Evolutionary conservation across 305 asterid genomes (phyloP).

Genomic region (Stenogyne calaminthoides): DNA sequence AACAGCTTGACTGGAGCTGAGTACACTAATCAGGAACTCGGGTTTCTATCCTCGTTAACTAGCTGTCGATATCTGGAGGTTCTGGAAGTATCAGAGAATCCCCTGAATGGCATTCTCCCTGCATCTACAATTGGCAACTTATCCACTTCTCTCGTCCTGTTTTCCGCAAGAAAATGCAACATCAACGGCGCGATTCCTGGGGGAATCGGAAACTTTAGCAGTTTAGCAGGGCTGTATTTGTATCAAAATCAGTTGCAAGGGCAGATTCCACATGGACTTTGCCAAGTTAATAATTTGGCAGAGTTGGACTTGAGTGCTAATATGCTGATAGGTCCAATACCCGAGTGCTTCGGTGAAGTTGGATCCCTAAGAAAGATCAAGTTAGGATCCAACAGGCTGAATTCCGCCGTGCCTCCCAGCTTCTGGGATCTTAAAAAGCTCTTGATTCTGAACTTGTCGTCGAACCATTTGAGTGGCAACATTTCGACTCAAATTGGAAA

Average conservation of each 20-base stretch:
- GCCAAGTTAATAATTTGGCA: constrained; percentile 9
- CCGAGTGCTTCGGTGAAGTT: constrained; percentile 16
- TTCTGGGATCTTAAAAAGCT: constrained; percentile 31
- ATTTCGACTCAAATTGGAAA: constrained; percentile 20
- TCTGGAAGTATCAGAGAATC: constrained; percentile 9
- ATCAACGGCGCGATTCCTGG: background rate
- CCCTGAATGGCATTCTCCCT: background rate
- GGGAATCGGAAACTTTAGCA: background rate
- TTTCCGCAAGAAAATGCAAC: background rate
- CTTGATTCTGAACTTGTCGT: constrained; percentile 9
- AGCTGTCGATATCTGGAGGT: background rate
- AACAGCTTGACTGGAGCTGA: constrained; percentile 11
- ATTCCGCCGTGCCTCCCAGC: constrained; percentile 23
- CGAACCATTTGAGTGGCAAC: constrained; percentile 23
- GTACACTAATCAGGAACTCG: background rate
- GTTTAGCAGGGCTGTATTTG: background rate
- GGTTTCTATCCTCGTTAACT: background rate
- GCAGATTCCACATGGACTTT: background rate
- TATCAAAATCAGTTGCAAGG: background rate
- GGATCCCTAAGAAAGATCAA: background rate
- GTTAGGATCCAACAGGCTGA: background rate
- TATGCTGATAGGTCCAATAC: constrained; percentile 4
- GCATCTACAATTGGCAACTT: background rate
- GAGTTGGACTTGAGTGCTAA: constrained; percentile 18
- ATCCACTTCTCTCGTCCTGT: background rate